Base-by-base conservation (phyloP, 2,329 filamentous ascomycete species). In the Magnaporthiopsis poae region DNA sequence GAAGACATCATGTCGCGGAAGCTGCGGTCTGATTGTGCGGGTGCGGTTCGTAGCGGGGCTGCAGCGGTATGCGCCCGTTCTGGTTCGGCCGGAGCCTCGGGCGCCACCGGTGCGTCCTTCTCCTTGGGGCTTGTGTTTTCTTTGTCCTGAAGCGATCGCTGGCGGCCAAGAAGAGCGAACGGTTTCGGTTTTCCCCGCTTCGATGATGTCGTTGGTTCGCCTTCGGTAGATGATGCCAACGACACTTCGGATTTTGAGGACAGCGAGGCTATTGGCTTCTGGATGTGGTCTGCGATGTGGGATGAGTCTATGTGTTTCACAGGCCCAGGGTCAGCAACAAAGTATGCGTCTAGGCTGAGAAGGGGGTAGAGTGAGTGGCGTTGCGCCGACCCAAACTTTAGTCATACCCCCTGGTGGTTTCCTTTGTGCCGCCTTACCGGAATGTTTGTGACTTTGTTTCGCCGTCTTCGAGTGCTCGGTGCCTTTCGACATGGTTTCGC, bases 1-100 rank as follows among this genome's bases (percentile, higher is more conserved):
- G 89, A 86, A 69, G 79, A 81, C 80, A 90, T 88, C 79, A 89
- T 88, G 61, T 89, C 85, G 70, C 86, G 84, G 71, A 88, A 87
- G 3, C 87, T 83, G 71, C 88, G 85, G 67, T 92, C 90, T 71
- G 86, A 84, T 56, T 77, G 83, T 39, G 77, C 84, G 46, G 89
- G 86, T 12, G 90, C 85, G 1, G 88, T 88, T 74, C 83, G 88
- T 65, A 87, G 78, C 21, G 81, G 79, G 46, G 46, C 12, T 64
- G 78, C 77, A 12, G 76, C 76, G 35, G 74, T 69, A 66, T 76
- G 73, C 33, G 74, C 71, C 70, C 74, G 76, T 64, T 80, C 80
- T 35, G 76, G 73, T 65, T 80, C 77, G 61, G 69, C 71, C 65
- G 74, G 68, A 66, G 74, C 75, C 63, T 73, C 70, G 25, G 72